A percentile compares a stretch with the other conserved stretches of the same genome.
phyloP scores from a whole-genome alignment of 2,329 filamentous ascomycete species.

The Amylocarpus encephaloides region DNA sequence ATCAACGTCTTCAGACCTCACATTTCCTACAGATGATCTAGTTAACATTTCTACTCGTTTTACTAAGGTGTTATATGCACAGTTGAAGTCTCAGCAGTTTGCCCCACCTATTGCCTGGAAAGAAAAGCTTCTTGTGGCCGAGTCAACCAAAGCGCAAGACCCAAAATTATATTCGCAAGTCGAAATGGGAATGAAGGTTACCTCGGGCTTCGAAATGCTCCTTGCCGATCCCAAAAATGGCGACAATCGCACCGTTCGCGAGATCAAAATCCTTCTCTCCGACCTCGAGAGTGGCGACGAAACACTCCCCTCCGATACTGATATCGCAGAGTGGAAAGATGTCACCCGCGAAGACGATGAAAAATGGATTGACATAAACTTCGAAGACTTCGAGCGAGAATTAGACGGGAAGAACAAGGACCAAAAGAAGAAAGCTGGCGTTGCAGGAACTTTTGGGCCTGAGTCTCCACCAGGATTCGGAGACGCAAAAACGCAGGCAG shows the following conservation, averaged over 20 bases:
- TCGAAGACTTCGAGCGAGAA: constrained; percentile 80
- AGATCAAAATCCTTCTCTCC: constrained; percentile 68
- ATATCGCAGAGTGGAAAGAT: constrained; percentile 66
- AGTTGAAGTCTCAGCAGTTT: constrained; percentile 82
- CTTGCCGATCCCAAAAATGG: constrained; percentile 59
- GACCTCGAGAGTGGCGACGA: constrained; percentile 51
- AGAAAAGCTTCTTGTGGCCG: constrained; percentile 30
- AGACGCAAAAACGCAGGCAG: constrained; percentile 60
- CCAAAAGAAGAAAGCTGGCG: constrained; percentile 30
- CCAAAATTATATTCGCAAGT: constrained; percentile 25
- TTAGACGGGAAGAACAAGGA: constrained; percentile 46
- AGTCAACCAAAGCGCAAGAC: constrained; percentile 26
- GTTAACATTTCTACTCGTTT: constrained; percentile 75
- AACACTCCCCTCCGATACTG: constrained; percentile 60
- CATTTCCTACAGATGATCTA: constrained; percentile 71
- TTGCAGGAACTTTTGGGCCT: constrained; percentile 24
- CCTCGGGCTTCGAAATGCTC: constrained; percentile 88
- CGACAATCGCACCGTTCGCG: constrained; percentile 62
- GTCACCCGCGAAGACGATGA: constrained; percentile 69
- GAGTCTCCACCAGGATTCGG: constrained; percentile 47
- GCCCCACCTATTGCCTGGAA: constrained; percentile 52
- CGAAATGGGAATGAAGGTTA: constrained; percentile 84
- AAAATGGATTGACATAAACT: constrained; percentile 87
- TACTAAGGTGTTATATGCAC: constrained; percentile 84
- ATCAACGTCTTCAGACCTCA: constrained; percentile 45